These are phyloP conservation scores for Aspergillus persii DNA, from an alignment of 2,329 filamentous ascomycete genomes.

Conservation along the genomic window DNA sequence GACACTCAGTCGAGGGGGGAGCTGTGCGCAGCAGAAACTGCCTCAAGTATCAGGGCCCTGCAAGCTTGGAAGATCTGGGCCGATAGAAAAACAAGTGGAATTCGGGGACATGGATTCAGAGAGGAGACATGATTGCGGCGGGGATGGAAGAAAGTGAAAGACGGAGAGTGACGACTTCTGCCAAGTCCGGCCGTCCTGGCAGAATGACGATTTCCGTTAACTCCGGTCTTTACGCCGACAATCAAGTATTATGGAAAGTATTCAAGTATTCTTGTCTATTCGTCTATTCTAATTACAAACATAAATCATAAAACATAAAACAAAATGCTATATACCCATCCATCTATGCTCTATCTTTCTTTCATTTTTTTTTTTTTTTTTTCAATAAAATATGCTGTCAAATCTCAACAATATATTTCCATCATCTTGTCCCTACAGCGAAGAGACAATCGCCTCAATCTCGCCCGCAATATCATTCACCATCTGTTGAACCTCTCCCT, in stretches of 20 bases:
- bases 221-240: neutral
- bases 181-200: neutral
- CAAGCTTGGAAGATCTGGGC: neutral
- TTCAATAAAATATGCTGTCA: too few relatives aligned
- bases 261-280: neutral
- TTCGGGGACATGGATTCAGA: neutral
- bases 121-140: neutral
- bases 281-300: neutral
- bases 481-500: slow-evolving; percentile 16
- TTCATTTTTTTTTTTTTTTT: neutral
- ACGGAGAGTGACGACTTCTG: neutral
- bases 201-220: neutral
- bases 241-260: too few relatives aligned
- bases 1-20: neutral
- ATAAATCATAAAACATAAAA: too few relatives aligned
- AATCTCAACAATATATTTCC: neutral
- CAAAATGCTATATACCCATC: too few relatives aligned
- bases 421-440: neutral
- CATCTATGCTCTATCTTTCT: neutral
- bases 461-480: slow-evolving; percentile 19
- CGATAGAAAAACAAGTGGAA: neutral
- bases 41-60: neutral
- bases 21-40: neutral
- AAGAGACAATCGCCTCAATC: slow-evolving; percentile 18
- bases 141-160: neutral